Conservation (phyloP, 2,329 filamentous ascomycete genomes). For the Aschersonia sp. region DNA sequence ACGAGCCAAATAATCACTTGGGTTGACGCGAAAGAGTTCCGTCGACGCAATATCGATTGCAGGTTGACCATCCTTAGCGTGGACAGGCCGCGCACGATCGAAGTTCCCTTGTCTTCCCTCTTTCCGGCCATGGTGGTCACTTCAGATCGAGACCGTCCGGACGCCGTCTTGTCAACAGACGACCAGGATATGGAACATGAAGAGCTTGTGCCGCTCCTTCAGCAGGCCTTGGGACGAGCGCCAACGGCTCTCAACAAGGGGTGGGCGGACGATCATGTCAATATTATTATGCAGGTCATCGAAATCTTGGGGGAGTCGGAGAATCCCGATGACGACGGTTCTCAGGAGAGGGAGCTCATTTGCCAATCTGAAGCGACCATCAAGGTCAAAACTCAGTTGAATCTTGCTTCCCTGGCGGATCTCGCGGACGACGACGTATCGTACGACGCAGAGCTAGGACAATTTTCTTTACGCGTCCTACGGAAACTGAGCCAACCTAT, state of each 20-base stretch:
- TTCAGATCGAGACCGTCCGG: slow-evolving; percentile 7
- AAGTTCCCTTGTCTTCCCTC: slow-evolving; percentile 32
- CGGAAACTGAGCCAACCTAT: slow-evolving; percentile 44
- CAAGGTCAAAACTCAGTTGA: slow-evolving; percentile 34
- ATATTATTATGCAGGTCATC: slow-evolving; percentile 40
- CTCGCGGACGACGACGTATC: slow-evolving; percentile 46
- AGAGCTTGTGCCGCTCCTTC: slow-evolving; percentile 11
- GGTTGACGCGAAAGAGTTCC: slow-evolving; percentile 32
- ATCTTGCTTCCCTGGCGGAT: slow-evolving; percentile 39
- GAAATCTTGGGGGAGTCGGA: slow-evolving; percentile 7
- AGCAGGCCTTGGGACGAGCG: slow-evolving; percentile 7
- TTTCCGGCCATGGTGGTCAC: slow-evolving; percentile 21
- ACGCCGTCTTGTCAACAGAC: slow-evolving; percentile 2
- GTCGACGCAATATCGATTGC: slow-evolving; percentile 27
- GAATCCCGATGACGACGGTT: slow-evolving; percentile 5
- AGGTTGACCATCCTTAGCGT: slow-evolving; percentile 13
- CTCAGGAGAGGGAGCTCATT: slow-evolving; percentile 12
- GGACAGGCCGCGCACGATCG: slow-evolving; percentile 26
- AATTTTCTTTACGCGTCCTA: slow-evolving; percentile 47
- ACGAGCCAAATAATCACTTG: slow-evolving; percentile 37
- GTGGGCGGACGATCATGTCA: slow-evolving; percentile 47
- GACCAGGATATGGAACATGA: slow-evolving; percentile 2
- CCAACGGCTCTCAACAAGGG: slow-evolving; percentile 14
- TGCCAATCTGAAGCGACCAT: slow-evolving; percentile 39
- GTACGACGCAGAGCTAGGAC: slow-evolving; percentile 43